Evolutionary conservation across 345 rosid species (phyloP).

Genomic region (Citrus sp.): DNA sequence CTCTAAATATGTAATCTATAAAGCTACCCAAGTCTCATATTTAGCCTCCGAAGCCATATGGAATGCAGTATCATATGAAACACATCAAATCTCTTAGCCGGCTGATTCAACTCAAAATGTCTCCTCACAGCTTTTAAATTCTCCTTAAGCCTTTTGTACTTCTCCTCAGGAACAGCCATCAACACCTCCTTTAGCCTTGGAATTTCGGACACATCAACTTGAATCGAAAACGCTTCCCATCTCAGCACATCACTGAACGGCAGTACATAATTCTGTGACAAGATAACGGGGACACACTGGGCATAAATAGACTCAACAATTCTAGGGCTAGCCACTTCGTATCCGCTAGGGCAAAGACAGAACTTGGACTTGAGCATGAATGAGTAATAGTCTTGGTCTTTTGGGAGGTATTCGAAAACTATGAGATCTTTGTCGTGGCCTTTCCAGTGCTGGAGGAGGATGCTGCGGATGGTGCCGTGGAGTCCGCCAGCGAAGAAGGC

Average conservation of each 20-base stretch:
- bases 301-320: constrained; percentile 79
- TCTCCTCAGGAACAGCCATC: constrained; percentile 48
- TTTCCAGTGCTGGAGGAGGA: constrained; percentile 71
- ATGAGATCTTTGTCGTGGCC: constrained; percentile 55
- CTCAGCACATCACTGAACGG: constrained; percentile 82
- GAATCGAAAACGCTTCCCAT: constrained; percentile 79
- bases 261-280: constrained; percentile 63
- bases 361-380: constrained; percentile 72
- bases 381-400: constrained; percentile 52
- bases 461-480: constrained; percentile 69
- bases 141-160: constrained; percentile 48
- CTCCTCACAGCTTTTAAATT: constrained; percentile 49
- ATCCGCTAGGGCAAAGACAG: constrained; percentile 91
- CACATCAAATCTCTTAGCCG: constrained; percentile 67
- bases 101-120: constrained; percentile 76
- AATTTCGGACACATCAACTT: constrained; percentile 57
- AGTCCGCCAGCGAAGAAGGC: constrained; percentile 86
- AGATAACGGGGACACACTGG: constrained; percentile 81
- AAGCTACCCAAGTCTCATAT: constrained; percentile 38
- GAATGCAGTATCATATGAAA: constrained; percentile 89
- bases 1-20: not conserved
- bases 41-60: constrained; percentile 83
- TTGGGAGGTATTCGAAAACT: constrained; percentile 68
- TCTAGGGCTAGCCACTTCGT: constrained; percentile 94
- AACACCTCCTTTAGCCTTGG: constrained; percentile 74